These are phyloP conservation scores for Solanum tarapatanum DNA, from an alignment of 257 asterid species.

Conservation along the genomic window DNA sequence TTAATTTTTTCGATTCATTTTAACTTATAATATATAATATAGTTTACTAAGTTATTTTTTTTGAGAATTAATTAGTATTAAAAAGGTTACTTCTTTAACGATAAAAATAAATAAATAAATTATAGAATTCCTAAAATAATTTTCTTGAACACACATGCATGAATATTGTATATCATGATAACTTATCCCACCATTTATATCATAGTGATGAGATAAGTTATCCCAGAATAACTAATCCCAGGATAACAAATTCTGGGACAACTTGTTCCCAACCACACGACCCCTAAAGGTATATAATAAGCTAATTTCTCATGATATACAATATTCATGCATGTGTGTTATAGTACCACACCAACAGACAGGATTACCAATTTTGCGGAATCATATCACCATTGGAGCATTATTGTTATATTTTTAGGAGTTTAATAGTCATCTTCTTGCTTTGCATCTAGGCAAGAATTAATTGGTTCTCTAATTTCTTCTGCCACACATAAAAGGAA, in stretches of 20 bases:
- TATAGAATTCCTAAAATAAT: too few species aligned
- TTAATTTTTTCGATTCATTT: neutral
- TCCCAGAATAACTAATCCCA: fast-evolving
- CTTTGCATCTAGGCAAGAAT: neutral
- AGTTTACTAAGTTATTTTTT: neutral
- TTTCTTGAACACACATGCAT: too few species aligned
- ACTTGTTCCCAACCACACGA: too few species aligned
- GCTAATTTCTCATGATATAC: neutral
- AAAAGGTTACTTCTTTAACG: neutral
- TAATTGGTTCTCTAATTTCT: neutral
- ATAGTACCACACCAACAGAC: neutral
- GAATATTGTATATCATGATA: too few species aligned
- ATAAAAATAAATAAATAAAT: too few species aligned
- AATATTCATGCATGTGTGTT: neutral
- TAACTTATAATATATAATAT: neutral
- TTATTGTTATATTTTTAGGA: neutral
- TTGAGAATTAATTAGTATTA: neutral
- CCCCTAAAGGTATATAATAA: neutral
- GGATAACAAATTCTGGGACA: too few species aligned
- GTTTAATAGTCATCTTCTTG: neutral
- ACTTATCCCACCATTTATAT: too few species aligned
- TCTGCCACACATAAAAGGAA: neutral
- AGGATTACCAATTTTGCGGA: neutral
- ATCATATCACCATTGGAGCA: neutral
- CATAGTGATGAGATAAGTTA: too few species aligned